Evolutionary conservation across 1,139 yeast genomes (phyloP), one percentile per base, ranked within the genome.

Genomic region (Torulaspora globosa): DNA sequence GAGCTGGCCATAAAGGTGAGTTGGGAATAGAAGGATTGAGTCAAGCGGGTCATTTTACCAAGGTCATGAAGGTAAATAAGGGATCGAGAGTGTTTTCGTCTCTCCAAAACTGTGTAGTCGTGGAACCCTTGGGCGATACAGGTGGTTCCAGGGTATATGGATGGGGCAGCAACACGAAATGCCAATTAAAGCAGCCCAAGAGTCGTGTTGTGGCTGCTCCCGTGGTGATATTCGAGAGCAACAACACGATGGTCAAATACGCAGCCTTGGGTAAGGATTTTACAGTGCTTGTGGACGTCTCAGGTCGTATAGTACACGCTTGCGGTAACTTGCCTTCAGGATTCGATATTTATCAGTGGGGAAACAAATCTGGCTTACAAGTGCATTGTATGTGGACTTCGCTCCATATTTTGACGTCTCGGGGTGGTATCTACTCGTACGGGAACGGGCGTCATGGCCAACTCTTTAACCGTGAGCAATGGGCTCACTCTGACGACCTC

Each of bases 401-500:
- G 0, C 53, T 82, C 0, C 95, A 85, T 66, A 54, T 77, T 2
- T 53, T 70, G 21, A 48, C 36, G 18, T 27, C 30, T 7, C 27
- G n/a, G n/a, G 40, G 43, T 3, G 44, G 47, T 1, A 60, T 82
- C 1, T 34, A 53, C 2, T 80, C 94, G 0, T 56, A 69, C 44
- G 97, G 97, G 0, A 87, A 87, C 65, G 78, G 84, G 57, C 77
- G 84, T 26, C 94, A 86, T 58, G 82, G 84, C 2, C 97, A 92
- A 63, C 55, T 73, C 12, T 72, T 70, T 39, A 75, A 35, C 4
- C 34, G 30, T 3, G 38, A 35, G 7, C 24, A 31, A 23, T 39
- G 43, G 41, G 10, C 15, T 14, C 14, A 15, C 14, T 15, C 38
- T 15, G 12, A 33, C 11, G 32, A 33, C 14, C 14, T 52, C n/a